These are phyloP conservation scores for Oxytropis ochrocephala DNA, from an alignment of 306 rosid genomes.

Conservation along the genomic window DNA sequence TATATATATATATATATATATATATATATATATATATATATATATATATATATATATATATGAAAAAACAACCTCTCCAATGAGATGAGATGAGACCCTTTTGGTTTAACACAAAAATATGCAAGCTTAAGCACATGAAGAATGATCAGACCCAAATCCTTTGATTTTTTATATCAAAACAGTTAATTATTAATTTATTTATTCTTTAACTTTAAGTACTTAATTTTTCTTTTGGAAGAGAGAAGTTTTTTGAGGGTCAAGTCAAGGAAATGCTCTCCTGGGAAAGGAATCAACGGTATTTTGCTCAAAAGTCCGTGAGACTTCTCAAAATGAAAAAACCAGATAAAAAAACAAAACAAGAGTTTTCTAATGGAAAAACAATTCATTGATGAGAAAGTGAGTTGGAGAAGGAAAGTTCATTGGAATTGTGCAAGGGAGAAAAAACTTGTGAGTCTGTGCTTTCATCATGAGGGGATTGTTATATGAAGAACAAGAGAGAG, in stretches of 20 bases:
- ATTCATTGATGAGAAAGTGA: neutral
- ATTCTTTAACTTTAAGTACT: no score
- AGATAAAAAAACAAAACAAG: neutral
- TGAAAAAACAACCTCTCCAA: neutral
- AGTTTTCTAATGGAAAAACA: neutral
- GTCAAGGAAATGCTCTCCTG: neutral
- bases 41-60: no score
- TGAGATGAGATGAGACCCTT: neutral
- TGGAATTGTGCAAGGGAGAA: neutral
- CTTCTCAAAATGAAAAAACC: neutral
- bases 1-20: no score
- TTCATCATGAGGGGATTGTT: neutral
- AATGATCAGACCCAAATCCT: slow-evolving; percentile 1
- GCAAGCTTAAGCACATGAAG: neutral
- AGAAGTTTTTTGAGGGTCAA: no score
- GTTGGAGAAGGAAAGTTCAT: neutral
- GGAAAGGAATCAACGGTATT: slow-evolving; percentile 1
- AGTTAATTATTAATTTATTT: neutral
- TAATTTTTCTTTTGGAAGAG: no score
- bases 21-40: neutral
- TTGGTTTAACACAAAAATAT: slow-evolving; percentile 1
- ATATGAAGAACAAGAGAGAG: neutral
- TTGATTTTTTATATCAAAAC: neutral
- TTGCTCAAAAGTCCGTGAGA: neutral
- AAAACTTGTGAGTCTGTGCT: neutral